Conservation (phyloP, 768 basidiomycete species). For the Agaricus bisporus region DNA sequence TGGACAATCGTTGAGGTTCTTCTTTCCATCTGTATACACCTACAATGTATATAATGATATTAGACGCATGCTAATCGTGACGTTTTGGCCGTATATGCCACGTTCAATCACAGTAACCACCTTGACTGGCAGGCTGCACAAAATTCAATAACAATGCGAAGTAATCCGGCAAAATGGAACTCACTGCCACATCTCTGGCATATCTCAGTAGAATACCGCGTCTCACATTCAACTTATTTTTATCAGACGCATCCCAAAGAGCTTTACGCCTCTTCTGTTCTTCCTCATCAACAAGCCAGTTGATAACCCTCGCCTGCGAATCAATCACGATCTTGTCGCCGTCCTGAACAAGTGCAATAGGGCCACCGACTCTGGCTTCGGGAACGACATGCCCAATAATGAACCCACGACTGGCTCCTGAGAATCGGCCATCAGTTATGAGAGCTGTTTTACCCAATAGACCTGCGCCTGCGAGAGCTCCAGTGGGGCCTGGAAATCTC, state of each 20-base stretch:
- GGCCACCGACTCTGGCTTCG: slow-evolving; percentile 73
- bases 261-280: slow-evolving; percentile 54
- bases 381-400: slow-evolving; percentile 54
- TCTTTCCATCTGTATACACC: background rate
- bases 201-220: slow-evolving; percentile 76
- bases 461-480: slow-evolving; percentile 80
- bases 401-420: slow-evolving; percentile 62
- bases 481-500: slow-evolving; percentile 56
- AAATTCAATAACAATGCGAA: slow-evolving; percentile 1
- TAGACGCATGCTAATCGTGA: background rate
- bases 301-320: slow-evolving; percentile 53
- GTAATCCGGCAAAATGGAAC: slow-evolving; percentile 23
- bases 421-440: slow-evolving; percentile 88
- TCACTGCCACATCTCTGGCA: slow-evolving; percentile 80
- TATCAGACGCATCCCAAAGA: slow-evolving; percentile 68
- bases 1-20: background rate
- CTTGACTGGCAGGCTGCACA: slow-evolving; percentile 68
- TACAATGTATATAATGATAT: background rate
- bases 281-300: slow-evolving; percentile 67
- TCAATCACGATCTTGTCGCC: slow-evolving; percentile 79
- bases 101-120: slow-evolving; percentile 74
- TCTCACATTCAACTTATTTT: slow-evolving; percentile 57
- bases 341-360: slow-evolving; percentile 82
- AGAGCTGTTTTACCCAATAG: slow-evolving; percentile 72
- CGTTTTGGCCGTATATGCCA: background rate